Base-by-base conservation (phyloP, 2,329 filamentous ascomycete genomes). In the Neofusicoccum parvum region DNA sequence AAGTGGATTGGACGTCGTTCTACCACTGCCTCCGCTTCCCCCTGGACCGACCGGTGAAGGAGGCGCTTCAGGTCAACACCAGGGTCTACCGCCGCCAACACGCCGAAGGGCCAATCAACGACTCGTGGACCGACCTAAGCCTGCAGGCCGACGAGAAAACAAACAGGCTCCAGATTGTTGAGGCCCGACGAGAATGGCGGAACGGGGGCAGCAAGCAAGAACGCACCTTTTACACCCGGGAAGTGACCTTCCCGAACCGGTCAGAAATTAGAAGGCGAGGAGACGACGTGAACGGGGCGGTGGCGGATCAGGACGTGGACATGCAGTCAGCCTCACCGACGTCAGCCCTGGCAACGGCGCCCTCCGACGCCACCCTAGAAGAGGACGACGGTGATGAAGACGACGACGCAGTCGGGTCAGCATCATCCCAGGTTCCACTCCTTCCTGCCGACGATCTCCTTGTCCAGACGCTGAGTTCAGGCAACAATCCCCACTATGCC, bases 101-200 rank as follows among this genome's bases (percentile, higher is more conserved):
- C 69, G 80, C 79, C 34, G 90, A 93, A 73, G 90, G 90, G 0
- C 86, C 89, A 0, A 87, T 92, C 15, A 90, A 93, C 69, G 88
- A 92, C 70, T 85, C 89, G 2, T 94, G 90, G 90, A 89, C 86
- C 0, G 86, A 87, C 65, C 78, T 94, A 3, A 84, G 84, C 3
- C 78, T 93, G 1, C 83, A 86, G 34, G 81, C 80, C 39, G 86
- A 91, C 66, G 87, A 91, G 66, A 70, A 71, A 11, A 88, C 84
- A 0, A 86, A 87, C 1, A 75, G 81, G 14, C 76, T 90, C 1
- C 80, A 85, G 59, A 87, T 92, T 17, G 76, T 91, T 0, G 91
- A 94, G 74, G 85, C 85, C 36, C 83, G 91, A 14, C 88, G 87
- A 34, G 91, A 93, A 74, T 92, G 88, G 87, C 80, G 78, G 10